Evolutionary conservation across 2,329 filamentous ascomycete genomes (phyloP).

Genomic region (Colletotrichum sp.): DNA sequence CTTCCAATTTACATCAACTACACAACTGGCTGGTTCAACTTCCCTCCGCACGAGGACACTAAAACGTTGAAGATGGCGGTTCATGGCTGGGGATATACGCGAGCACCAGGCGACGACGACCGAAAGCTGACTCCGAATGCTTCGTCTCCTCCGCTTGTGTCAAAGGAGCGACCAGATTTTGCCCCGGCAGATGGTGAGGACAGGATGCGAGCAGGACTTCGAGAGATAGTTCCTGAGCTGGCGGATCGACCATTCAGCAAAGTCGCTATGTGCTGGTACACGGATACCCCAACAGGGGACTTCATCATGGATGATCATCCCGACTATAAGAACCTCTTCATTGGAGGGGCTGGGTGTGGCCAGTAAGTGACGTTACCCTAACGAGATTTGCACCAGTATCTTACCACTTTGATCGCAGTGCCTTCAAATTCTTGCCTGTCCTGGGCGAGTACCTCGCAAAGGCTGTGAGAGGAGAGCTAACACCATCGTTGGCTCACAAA

Average conservation of each 20-base stretch:
- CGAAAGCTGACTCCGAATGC: not conserved
- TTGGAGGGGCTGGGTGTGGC: conserved; percentile 52
- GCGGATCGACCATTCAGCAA: conserved; percentile 55
- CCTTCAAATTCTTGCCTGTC: conserved; percentile 30
- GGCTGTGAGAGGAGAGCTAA: conserved; percentile 32
- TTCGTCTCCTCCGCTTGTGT: not conserved
- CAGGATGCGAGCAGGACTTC: conserved; percentile 55
- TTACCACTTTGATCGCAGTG: not conserved
- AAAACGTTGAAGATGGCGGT: conserved; percentile 64
- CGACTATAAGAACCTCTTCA: conserved; percentile 44
- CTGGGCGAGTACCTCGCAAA: conserved; percentile 26
- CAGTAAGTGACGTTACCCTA: conserved; percentile 26
- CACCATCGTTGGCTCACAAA: conserved; percentile 26
- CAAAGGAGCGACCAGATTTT: conserved; percentile 36
- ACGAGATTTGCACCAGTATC: rapidly evolving
- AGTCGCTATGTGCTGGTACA: conserved; percentile 68
- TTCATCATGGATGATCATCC: conserved; percentile 66
- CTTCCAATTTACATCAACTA: conserved; percentile 66
- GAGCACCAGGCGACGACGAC: conserved; percentile 20
- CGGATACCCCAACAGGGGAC: conserved; percentile 65
- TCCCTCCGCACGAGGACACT: conserved; percentile 50
- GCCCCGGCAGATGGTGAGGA: conserved; percentile 56
- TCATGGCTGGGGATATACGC: conserved; percentile 62
- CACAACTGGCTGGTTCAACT: conserved; percentile 57
- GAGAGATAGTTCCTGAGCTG: conserved; percentile 59